Conservation (phyloP, 345 rosid species). For the Eucalyptus caleyi region DNA sequence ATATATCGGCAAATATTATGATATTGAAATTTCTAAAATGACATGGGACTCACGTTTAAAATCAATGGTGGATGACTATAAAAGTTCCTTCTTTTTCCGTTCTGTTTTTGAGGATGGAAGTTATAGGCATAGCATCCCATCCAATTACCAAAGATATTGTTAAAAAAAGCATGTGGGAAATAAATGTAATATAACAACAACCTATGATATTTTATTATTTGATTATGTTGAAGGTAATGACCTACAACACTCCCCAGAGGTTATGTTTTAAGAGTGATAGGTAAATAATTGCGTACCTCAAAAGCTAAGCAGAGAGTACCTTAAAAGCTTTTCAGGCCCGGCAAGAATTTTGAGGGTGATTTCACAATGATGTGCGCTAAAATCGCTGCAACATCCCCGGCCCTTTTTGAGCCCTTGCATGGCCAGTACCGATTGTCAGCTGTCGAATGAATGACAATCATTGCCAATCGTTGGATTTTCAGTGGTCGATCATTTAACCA, state of each 20-base stretch:
- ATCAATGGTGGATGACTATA: not conserved
- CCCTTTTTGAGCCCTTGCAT: not conserved
- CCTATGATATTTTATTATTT: not conserved
- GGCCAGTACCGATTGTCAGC: not conserved
- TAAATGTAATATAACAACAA: not conserved
- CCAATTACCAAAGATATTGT: too few relatives aligned
- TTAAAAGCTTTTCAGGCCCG: not conserved
- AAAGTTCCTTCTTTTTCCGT: too few relatives aligned
- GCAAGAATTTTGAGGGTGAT: not conserved
- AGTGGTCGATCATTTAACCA: not conserved
- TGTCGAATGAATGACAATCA: not conserved
- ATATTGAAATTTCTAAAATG: too few relatives aligned
- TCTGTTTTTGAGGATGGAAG: too few relatives aligned
- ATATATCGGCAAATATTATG: accelerated
- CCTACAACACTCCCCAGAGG: not conserved
- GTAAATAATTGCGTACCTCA: not conserved
- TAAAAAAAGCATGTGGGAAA: not conserved
- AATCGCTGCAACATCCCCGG: not conserved
- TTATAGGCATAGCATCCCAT: too few relatives aligned
- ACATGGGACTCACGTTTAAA: not conserved
- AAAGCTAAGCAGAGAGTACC: not conserved
- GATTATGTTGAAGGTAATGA: not conserved
- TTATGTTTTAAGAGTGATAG: not conserved
- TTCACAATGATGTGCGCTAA: not conserved
- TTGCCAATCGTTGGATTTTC: not conserved